Conservation (phyloP, 495 filamentous ascomycete genomes). For the Penicillium argentinense region DNA sequence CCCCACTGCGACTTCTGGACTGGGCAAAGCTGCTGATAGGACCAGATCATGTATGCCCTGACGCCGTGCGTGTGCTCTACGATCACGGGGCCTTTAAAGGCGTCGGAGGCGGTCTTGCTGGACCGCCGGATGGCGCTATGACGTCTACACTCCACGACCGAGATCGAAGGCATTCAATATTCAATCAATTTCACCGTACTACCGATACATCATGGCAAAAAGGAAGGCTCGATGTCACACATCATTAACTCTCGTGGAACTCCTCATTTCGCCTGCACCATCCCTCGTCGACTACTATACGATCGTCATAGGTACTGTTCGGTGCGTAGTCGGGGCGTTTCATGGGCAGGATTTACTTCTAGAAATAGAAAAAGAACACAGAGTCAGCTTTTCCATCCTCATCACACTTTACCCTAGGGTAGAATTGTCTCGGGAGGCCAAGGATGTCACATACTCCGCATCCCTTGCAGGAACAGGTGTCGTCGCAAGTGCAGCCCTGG, state of each 20-base stretch:
- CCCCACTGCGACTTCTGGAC: no score
- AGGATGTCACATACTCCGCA: conserved; percentile 42
- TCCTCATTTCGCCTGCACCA: no score
- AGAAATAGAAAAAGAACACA: conserved; percentile 4
- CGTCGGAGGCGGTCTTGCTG: conserved; percentile 38
- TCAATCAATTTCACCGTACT: no score
- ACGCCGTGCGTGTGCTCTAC: conserved; percentile 53
- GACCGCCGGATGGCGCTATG: no score
- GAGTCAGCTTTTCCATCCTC: conserved; percentile 2
- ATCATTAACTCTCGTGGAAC: neutral
- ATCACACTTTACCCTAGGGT: neutral
- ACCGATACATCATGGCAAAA: no score
- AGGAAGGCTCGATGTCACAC: no score
- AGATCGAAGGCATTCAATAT: no score
- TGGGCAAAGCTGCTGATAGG: no score
- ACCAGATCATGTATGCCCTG: conserved; percentile 50
- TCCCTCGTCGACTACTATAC: no score
- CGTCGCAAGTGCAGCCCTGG: conserved; percentile 38
- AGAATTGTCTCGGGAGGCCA: no score
- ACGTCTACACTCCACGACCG: conserved; percentile 10
- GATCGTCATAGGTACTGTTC: no score
- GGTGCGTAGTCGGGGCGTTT: neutral
- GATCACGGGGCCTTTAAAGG: conserved; percentile 53
- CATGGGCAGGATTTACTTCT: conserved; percentile 6
- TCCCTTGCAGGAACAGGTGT: conserved; percentile 44